Base-by-base conservation (phyloP, 192 early-diverging fungal genomes). In the Piromyces sp. region DNA sequence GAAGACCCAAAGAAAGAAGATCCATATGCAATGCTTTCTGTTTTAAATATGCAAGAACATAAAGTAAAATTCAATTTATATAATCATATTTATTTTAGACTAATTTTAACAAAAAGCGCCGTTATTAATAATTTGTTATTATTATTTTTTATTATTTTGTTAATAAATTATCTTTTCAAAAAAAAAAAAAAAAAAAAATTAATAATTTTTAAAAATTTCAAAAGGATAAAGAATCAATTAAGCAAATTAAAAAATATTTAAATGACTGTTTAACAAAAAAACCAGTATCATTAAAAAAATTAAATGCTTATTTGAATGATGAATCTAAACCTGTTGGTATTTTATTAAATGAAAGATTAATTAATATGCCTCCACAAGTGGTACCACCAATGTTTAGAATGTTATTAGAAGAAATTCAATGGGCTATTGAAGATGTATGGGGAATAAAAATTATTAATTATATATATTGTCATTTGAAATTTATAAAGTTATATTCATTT, bases 281-380 rank as follows among this genome's bases (percentile, higher is more conserved):
- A 17, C 26, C 1, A n/a, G 26, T 68, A 9, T 68, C 51, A n/a
- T 68, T 68, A 68, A 68, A 68, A 11, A 68, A 68, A 68, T 68
- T 68, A n/a, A 68, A 68, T 68, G 51, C 19, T 26, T 68, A 68
- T 68, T 68, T 68, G 11, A n/a, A 68, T 68, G 51, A 68, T 68
- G 51, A 68, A 68, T 68, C 51, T 68, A 68, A 83, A 30, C 79
- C 88, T 19, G 86, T 90, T 22, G 96, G 92, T 0, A 81, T 96
- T 80, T 83, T 99, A 30, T 29, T 99, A 29, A 95, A 91, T 83
- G 96, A 97, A 82, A 88, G 97, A 12, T 90, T 99, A 30, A 90
- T 99, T 84, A 99, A 99, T 84, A 96, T 99, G 95, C 97, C 97
- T 16, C 95, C 96, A 30, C 93, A 97, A 83, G 89, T 97, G 14